phyloP scores from a whole-genome alignment of 345 rosid genomes.

The Nephelium lappaceum region DNA sequence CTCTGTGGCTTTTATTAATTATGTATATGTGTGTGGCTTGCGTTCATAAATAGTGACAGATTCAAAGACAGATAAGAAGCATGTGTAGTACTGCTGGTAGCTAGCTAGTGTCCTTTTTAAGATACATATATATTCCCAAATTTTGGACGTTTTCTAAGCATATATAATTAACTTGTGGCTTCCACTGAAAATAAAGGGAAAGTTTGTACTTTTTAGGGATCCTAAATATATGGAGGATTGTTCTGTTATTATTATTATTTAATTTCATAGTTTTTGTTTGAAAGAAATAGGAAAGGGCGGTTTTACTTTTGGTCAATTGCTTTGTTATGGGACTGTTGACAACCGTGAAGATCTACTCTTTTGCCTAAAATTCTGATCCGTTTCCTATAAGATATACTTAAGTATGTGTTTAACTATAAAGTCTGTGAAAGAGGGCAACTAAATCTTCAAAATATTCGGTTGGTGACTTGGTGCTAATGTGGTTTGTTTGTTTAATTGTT shows the following conservation, averaged over 20 bases:
- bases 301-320: slow-evolving; percentile 23
- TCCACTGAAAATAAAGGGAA: not conserved
- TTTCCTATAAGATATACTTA: not conserved
- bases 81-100: slow-evolving; percentile 1
- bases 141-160: no score
- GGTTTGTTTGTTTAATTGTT: no score
- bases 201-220: not conserved
- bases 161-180: slow-evolving; percentile 15
- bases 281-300: not conserved
- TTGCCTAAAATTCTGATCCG: not conserved
- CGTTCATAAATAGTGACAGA: not conserved
- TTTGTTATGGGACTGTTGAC: slow-evolving; percentile 23
- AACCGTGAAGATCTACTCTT: not conserved
- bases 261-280: not conserved
- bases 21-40: no score
- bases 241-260: not conserved
- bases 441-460: not conserved
- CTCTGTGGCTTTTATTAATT: not conserved
- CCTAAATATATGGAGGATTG: slow-evolving; percentile 1
- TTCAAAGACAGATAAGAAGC: slow-evolving; percentile 29
- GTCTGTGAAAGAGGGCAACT: not conserved
- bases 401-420: not conserved
- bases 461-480: no score
- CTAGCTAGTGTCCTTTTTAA: no score
- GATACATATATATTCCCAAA: no score